Percentiles rank a stretch among this genome's conserved stretches.
These are phyloP conservation scores for Ophiostoma ips DNA, from an alignment of 2,329 filamentous ascomycete species.

Conservation along the genomic window DNA sequence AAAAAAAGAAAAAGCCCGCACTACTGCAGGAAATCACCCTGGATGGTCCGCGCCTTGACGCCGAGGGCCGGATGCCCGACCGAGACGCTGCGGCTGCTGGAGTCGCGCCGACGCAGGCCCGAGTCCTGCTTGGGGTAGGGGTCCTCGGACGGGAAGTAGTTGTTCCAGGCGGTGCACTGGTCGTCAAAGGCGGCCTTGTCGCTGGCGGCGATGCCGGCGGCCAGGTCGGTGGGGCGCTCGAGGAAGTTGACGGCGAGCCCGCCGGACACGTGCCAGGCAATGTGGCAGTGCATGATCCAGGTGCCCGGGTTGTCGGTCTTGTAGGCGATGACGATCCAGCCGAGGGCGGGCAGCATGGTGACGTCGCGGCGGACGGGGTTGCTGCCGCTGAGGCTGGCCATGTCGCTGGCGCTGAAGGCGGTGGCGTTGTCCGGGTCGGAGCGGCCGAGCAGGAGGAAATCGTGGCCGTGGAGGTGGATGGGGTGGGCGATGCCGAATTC, in stretches of 20 bases:
- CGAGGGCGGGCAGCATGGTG: constrained; percentile 25
- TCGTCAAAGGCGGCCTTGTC: constrained; percentile 7
- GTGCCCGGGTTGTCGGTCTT: constrained; percentile 33
- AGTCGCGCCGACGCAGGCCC: constrained; percentile 5
- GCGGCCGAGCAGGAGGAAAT: constrained; percentile 17
- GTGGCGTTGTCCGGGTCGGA: constrained; percentile 7
- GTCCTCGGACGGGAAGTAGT: constrained; percentile 9
- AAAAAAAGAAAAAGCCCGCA: no score
- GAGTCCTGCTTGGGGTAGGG: constrained; percentile 11
- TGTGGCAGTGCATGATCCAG: constrained; percentile 33
- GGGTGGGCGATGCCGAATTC: constrained; percentile 10
- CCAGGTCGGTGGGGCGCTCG: constrained; percentile 17
- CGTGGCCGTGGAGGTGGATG: constrained; percentile 18
- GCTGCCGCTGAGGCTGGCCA: constrained; percentile 16
- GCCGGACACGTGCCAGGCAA: constrained; percentile 32
- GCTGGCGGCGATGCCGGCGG: neutral
- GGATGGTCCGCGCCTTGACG: neutral
- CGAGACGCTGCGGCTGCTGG: neutral
- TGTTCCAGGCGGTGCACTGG: constrained; percentile 13
- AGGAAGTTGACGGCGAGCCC: constrained; percentile 37
- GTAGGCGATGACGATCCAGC: constrained; percentile 32
- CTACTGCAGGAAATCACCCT: no score
- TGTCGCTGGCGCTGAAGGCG: constrained; percentile 10
- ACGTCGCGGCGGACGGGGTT: constrained; percentile 33
- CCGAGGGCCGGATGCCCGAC: neutral